Evolutionary conservation across 352 stramenopile species (phyloP), one percentile per base, ranked within the genome.

Genomic region (Globisporangium viniferum): DNA sequence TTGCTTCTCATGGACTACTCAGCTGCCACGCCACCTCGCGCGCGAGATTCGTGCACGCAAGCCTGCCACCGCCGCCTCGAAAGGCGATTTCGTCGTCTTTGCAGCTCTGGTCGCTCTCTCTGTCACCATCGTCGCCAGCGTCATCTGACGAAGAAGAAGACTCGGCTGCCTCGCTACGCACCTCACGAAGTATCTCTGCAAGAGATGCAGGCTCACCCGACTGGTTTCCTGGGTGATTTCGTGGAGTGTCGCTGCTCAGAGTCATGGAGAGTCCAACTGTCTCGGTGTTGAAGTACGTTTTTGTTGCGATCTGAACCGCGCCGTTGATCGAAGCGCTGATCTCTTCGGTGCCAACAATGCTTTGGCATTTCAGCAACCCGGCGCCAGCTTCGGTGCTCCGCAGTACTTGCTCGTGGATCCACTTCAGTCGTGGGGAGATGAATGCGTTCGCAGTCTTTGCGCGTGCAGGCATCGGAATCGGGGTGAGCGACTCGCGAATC

Each of bases 391-490:
- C 73, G 1, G 64, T 78, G 6, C 51, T 49, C 4, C 68, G 70
- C 15, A 71, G 59, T 4, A 84, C 62, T 54, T 87, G 76, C 24
- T 79, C 56, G 49, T 82, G 77, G 2, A 90, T 59, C 44, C 80
- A 69, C 41, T 67, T 73, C 0, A 88, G 54, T 14, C 80, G 73
- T 44, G 80, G 82, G 10, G 78, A 88, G 15, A 87, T 64, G 36
- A 79, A 77, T 12, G 71, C n/a, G 48, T 44, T 62, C 1, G 57
- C 58, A 5, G 72, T 39, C 57, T 51, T 62, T 6, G 62, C 35
- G 29, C 56, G 54, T 7, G n/a, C 46, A 14, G 39, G 53, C 31
- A 64, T 59, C 24, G 56, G 64, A 0, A 67, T 62, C 22, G 73
- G 70, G 0, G 55, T 63, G 22, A 76, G 67, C 5, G 70, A 57